Percentiles rank a stretch among this genome's conserved stretches.
Conservation (phyloP, 441 rosid genomes). For the Croton laevigatus region DNA sequence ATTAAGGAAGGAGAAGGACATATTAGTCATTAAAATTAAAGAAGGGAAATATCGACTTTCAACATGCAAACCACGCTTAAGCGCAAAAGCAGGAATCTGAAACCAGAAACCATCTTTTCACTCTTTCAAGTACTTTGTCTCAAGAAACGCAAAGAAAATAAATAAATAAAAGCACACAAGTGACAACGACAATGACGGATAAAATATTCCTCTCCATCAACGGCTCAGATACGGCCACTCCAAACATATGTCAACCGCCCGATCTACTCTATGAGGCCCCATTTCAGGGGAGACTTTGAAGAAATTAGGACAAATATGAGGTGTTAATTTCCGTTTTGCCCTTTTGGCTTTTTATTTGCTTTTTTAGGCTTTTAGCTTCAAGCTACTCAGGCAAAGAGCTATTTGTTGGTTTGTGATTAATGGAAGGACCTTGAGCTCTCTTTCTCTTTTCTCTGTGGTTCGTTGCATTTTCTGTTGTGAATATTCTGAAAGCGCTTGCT, state of each 20-base stretch:
- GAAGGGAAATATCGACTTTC: constrained; percentile 4
- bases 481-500: constrained; percentile 9
- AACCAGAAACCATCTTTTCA: constrained; percentile 12
- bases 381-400: constrained; percentile 27
- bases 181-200: background rate
- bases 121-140: constrained; percentile 21
- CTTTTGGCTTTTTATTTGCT: constrained; percentile 19
- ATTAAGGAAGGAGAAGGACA: background rate
- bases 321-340: constrained; percentile 42
- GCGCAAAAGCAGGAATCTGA: constrained; percentile 14
- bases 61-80: background rate
- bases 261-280: constrained; percentile 27
- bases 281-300: background rate
- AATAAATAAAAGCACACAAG: background rate
- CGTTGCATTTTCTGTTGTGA: constrained; percentile 20
- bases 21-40: background rate
- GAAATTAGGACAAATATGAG: constrained; percentile 25
- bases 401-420: constrained; percentile 54
- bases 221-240: constrained; percentile 27
- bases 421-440: constrained; percentile 55
- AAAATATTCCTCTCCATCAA: background rate
- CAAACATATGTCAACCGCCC: constrained; percentile 28
- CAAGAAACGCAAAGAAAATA: background rate
- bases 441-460: constrained; percentile 18
- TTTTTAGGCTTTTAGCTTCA: constrained; percentile 19